Conservation (phyloP, 1,284 basidiomycete genomes). For the Schizophyllum amplum region DNA sequence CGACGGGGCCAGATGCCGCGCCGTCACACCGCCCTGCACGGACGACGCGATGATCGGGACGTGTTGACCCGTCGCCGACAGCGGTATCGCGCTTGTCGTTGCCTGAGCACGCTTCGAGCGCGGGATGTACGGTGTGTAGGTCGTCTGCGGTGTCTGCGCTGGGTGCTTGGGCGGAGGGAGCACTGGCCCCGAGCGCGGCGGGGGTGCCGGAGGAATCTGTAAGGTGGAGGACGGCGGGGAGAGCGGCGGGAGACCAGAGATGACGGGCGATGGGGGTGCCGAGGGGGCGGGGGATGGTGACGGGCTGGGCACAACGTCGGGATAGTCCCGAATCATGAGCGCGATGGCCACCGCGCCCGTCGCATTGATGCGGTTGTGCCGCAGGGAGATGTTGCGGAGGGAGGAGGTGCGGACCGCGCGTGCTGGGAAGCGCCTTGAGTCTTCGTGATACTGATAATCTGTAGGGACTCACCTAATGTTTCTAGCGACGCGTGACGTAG, state of each 20-base stretch:
- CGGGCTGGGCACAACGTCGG: slow-evolving; percentile 55
- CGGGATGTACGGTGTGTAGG: slow-evolving; percentile 77
- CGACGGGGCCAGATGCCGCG: slow-evolving; percentile 40
- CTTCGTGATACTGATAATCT: slow-evolving; percentile 1
- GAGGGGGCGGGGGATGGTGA: slow-evolving; percentile 28
- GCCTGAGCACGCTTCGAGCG: slow-evolving; percentile 37
- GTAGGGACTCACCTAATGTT: slow-evolving; percentile 60
- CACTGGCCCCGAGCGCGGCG: slow-evolving; percentile 32
- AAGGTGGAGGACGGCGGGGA: slow-evolving; percentile 7
- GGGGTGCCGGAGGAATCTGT: neutral
- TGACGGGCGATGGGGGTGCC: slow-evolving; percentile 13
- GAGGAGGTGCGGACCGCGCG: slow-evolving; percentile 77
- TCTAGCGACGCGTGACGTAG: slow-evolving; percentile 70
- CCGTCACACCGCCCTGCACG: slow-evolving; percentile 70
- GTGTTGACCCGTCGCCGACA: slow-evolving; percentile 47
- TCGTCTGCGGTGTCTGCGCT: slow-evolving; percentile 44
- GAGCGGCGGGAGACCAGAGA: slow-evolving; percentile 9
- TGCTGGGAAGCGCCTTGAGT: slow-evolving; percentile 33
- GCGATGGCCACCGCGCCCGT: slow-evolving; percentile 87
- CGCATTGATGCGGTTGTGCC: slow-evolving; percentile 77
- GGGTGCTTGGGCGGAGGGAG: slow-evolving; percentile 57
- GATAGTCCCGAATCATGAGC: slow-evolving; percentile 92
- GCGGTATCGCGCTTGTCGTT: slow-evolving; percentile 32
- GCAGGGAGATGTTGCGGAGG: slow-evolving; percentile 79
- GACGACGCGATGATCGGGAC: slow-evolving; percentile 71